phyloP scores from a whole-genome alignment of 768 basidiomycete species.

The Lenzites betulinus region DNA sequence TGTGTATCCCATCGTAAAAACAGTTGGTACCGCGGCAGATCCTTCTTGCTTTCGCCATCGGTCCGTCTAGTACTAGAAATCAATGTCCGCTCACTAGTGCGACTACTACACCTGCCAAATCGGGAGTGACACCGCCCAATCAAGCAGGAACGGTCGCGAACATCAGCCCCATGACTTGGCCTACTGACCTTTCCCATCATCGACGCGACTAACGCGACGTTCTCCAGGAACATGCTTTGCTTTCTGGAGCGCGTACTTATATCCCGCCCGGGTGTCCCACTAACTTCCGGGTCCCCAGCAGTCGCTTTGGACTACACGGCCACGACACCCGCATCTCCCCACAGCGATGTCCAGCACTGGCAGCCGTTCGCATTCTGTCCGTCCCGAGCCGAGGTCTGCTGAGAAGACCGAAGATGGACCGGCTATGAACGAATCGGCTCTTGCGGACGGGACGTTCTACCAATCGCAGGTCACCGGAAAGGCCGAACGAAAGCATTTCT shows the following conservation, averaged over 20 bases:
- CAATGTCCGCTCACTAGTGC: too few relatives aligned
- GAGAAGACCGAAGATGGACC: constrained; percentile 14
- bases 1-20: too few relatives aligned
- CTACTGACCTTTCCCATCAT: constrained; percentile 16
- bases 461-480: constrained; percentile 40
- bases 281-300: not conserved
- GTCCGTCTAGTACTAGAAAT: too few relatives aligned
- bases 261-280: not conserved
- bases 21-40: too few relatives aligned
- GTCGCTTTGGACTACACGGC: not conserved
- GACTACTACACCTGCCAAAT: constrained; percentile 13
- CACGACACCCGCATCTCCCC: not conserved
- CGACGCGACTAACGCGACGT: not conserved
- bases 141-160: not conserved
- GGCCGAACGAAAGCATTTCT: constrained; percentile 30
- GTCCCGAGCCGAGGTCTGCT: not conserved
- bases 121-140: not conserved
- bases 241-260: constrained; percentile 2
- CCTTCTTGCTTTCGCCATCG: too few relatives aligned
- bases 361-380: not conserved
- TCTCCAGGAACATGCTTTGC: not conserved
- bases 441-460: constrained; percentile 42
- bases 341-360: constrained; percentile 1
- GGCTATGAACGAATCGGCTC: constrained; percentile 10
- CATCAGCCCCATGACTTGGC: constrained; percentile 10